Evolutionary conservation across 2,329 filamentous ascomycete genomes (phyloP).

Genomic region (Colletotrichum cereale): DNA sequence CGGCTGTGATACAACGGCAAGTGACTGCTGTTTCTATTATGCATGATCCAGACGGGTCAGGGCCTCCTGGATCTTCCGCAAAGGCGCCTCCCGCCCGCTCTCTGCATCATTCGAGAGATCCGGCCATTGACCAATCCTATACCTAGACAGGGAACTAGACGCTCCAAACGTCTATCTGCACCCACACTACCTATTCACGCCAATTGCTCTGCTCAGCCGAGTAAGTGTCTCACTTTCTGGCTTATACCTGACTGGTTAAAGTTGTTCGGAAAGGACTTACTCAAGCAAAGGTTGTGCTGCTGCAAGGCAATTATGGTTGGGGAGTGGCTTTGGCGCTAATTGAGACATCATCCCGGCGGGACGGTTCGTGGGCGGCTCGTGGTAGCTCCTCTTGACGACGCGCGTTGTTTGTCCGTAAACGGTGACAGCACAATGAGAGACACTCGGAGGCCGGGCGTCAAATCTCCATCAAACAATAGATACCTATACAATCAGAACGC

Average conservation of each 20-base stretch:
- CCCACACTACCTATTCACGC: not conserved
- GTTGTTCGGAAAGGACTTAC: not conserved
- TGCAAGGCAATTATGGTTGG: not conserved
- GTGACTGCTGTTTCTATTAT: not conserved
- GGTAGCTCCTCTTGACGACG: slow-evolving; percentile 21
- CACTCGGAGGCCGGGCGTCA: not conserved
- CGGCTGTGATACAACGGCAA: not conserved
- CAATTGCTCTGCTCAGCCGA: not conserved
- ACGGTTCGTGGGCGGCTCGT: slow-evolving; percentile 7
- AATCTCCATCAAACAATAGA: not conserved
- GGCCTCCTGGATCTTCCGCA: slow-evolving; percentile 10
- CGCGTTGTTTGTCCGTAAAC: slow-evolving; percentile 9
- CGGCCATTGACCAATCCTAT: slow-evolving; percentile 3
- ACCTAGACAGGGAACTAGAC: not conserved
- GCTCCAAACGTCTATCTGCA: no score
- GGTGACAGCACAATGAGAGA: not conserved
- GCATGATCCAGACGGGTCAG: slow-evolving; percentile 14
- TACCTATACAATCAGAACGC: not conserved
- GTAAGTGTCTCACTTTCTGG: not conserved
- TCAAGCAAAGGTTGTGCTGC: not conserved
- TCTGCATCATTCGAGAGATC: not conserved
- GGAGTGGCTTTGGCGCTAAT: not conserved
- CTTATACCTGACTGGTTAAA: not conserved
- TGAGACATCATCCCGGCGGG: slow-evolving; percentile 7
- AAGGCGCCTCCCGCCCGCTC: slow-evolving; percentile 11